Evolutionary conservation across 768 basidiomycete genomes (phyloP).

Genomic region (Tricholoma flavovirens): DNA sequence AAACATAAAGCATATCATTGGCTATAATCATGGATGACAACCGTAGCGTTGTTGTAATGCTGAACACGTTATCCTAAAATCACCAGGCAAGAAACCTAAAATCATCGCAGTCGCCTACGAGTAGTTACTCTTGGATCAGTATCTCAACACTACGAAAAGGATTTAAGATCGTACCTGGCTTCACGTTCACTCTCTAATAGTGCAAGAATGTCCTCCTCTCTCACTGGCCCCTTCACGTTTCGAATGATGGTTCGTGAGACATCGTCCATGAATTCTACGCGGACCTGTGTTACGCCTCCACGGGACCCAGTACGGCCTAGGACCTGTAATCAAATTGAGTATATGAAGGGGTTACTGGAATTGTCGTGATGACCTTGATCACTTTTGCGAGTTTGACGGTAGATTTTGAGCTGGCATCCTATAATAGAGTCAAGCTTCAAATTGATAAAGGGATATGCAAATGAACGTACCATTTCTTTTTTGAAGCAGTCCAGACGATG

Average conservation of each 20-base stretch:
- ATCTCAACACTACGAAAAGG: not conserved
- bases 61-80: not conserved
- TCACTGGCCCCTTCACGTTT: slow-evolving; percentile 97
- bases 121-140: not conserved
- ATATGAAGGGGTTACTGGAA: not conserved
- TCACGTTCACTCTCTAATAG: slow-evolving; percentile 98
- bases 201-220: slow-evolving; percentile 94
- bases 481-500: not conserved
- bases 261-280: slow-evolving; percentile 99
- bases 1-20: too few species aligned
- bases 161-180: slow-evolving; percentile 72
- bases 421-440: not conserved
- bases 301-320: slow-evolving; percentile 98
- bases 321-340: slow-evolving; percentile 48
- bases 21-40: too few species aligned
- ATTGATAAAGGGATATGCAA: too few species aligned
- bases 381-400: slow-evolving; percentile 98
- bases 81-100: not conserved
- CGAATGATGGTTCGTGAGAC: slow-evolving; percentile 93
- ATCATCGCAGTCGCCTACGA: slow-evolving; percentile 33
- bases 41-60: not conserved
- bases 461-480: slow-evolving; percentile 2
- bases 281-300: slow-evolving; percentile 98
- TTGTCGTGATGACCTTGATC: slow-evolving; percentile 64
- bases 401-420: slow-evolving; percentile 79